phyloP scores from a whole-genome alignment of 1,284 basidiomycete species.

The Polyporus tsugae region DNA sequence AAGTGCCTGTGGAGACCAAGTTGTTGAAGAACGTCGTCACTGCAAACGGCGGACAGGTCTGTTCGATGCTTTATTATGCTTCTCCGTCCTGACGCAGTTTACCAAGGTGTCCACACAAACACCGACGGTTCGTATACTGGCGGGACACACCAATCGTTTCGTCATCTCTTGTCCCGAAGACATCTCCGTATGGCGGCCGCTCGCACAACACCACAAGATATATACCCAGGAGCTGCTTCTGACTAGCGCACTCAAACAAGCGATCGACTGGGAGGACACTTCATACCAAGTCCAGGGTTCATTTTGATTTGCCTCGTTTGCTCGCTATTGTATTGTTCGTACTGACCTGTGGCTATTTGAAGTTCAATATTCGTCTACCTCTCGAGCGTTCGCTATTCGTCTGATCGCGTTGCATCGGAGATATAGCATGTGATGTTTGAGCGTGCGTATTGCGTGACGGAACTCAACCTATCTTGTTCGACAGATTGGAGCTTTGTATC shows the following conservation, averaged over 20 bases:
- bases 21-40: constrained; percentile 71
- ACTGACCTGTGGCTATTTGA: background rate
- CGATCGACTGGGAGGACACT: constrained; percentile 66
- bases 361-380: background rate
- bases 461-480: too few species aligned
- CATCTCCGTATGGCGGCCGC: constrained; percentile 63
- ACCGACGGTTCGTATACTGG: constrained; percentile 64
- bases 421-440: background rate
- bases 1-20: constrained; percentile 60
- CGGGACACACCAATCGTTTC: constrained; percentile 56
- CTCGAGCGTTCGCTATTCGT: background rate
- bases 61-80: constrained; percentile 28
- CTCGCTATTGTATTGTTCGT: background rate
- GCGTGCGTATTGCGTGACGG: background rate
- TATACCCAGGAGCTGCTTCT: constrained; percentile 75
- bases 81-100: background rate
- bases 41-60: constrained; percentile 74
- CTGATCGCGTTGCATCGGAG: background rate
- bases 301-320: constrained; percentile 12
- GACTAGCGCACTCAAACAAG: constrained; percentile 67
- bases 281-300: constrained; percentile 34
- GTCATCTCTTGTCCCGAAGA: constrained; percentile 73
- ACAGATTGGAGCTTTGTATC: too few species aligned
- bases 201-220: constrained; percentile 61
- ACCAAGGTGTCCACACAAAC: constrained; percentile 53